Conservation (phyloP, 2,329 filamentous ascomycete species). For the Xylariales sp. region DNA sequence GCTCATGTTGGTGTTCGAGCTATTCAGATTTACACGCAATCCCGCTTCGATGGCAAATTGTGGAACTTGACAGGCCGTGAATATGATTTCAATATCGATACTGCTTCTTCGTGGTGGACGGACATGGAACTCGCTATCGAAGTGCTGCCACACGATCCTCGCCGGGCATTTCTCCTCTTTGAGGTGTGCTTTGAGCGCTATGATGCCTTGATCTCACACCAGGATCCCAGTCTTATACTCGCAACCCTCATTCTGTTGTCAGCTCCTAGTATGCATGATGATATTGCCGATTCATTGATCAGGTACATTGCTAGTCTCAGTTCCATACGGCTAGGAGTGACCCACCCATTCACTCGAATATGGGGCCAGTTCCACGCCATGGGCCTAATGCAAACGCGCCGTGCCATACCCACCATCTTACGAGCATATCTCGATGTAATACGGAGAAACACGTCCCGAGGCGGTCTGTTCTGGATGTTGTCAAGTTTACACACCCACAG, state of each 20-base stretch:
- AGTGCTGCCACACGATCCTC: background rate
- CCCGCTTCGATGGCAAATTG: background rate
- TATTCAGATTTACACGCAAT: conserved; percentile 3
- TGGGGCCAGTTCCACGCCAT: conserved; percentile 5
- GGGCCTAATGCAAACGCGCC: background rate
- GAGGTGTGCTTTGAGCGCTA: conserved; percentile 3
- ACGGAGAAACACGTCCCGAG: background rate
- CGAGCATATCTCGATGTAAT: background rate
- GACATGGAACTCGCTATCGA: background rate
- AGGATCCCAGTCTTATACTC: conserved; percentile 5
- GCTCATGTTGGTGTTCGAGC: conserved; percentile 5
- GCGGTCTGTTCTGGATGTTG: background rate
- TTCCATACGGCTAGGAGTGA: conserved; percentile 5
- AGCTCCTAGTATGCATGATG: conserved; percentile 1
- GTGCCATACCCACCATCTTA: background rate
- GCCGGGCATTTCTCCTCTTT: conserved; percentile 3
- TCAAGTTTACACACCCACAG: background rate
- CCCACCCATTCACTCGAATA: conserved; percentile 7
- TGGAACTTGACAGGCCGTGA: conserved; percentile 6
- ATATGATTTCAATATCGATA: background rate
- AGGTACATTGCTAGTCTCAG: conserved; percentile 6
- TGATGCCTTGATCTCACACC: background rate
- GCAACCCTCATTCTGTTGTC: conserved; percentile 1
- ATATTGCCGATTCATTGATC: conserved; percentile 7
- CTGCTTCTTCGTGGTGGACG: background rate